Conservation (phyloP, 2,329 filamentous ascomycete species). For the Aspergillus vadensis region DNA sequence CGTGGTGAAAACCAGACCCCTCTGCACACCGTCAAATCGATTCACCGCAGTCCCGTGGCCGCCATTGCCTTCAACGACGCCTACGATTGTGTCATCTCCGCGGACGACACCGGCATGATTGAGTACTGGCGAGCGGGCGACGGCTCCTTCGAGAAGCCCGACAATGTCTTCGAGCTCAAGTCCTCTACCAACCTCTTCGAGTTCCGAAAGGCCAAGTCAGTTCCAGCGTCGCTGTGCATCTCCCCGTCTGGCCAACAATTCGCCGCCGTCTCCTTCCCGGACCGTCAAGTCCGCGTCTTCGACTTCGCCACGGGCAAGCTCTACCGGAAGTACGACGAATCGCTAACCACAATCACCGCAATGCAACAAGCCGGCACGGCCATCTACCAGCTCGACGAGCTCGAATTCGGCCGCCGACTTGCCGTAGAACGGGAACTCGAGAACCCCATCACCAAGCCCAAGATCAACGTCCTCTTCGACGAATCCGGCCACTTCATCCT, state of each 20-base stretch:
- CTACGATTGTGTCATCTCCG: constrained; percentile 88
- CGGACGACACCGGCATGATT: constrained; percentile 87
- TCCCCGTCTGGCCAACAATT: constrained; percentile 86
- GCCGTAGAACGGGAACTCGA: constrained; percentile 87
- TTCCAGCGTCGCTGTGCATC: constrained; percentile 77
- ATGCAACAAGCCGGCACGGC: constrained; percentile 95
- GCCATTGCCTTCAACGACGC: constrained; percentile 86
- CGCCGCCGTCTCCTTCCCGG: constrained; percentile 85
- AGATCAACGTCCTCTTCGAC: constrained; percentile 88
- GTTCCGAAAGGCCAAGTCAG: constrained; percentile 92
- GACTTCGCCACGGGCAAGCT: constrained; percentile 89
- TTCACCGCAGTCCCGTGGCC: constrained; percentile 81
- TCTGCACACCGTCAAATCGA: constrained; percentile 71
- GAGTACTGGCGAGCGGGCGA: constrained; percentile 87
- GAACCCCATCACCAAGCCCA: constrained; percentile 64
- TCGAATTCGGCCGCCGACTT: constrained; percentile 87
- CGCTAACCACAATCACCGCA: constrained; percentile 80
- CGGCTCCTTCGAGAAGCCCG: constrained; percentile 82
- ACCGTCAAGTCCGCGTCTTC: constrained; percentile 89
- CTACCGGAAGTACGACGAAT: constrained; percentile 92
- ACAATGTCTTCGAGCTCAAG: constrained; percentile 89
- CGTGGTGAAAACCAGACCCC: constrained; percentile 76
- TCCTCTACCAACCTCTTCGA: constrained; percentile 93
- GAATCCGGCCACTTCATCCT: constrained; percentile 94
- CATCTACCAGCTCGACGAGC: constrained; percentile 76